phyloP scores from a whole-genome alignment of 768 basidiomycete species.

The Lepiota brunneoincarnata region DNA sequence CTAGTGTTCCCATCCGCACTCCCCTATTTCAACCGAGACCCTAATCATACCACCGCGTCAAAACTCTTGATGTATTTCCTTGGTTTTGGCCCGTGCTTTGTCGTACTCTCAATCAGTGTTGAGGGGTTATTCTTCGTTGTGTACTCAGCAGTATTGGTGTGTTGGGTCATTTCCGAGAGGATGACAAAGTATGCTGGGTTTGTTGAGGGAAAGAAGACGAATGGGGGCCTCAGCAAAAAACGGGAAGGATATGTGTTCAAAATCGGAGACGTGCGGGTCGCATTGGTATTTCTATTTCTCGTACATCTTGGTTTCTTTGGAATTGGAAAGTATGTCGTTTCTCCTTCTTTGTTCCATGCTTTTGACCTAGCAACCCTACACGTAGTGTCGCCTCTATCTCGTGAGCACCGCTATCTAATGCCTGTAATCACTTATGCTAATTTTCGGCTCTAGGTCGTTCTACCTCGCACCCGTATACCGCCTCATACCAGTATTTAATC shows the following conservation, averaged over 20 bases:
- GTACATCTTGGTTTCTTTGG: constrained; percentile 88
- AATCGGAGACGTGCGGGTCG: constrained; percentile 66
- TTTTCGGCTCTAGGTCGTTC: constrained; percentile 51
- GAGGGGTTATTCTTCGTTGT: constrained; percentile 80
- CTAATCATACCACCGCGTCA: constrained; percentile 38
- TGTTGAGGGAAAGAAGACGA: background rate
- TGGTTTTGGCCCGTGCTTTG: constrained; percentile 71
- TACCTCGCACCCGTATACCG: constrained; percentile 88
- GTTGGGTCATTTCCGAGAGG: constrained; percentile 52
- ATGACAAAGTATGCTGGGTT: background rate
- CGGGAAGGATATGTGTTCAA: constrained; percentile 39
- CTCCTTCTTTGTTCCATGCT: background rate
- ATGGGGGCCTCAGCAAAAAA: background rate
- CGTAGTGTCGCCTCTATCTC: constrained; percentile 80
- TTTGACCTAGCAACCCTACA: no score
- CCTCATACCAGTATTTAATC: constrained; percentile 80
- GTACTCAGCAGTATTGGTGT: constrained; percentile 56
- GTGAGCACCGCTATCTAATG: constrained; percentile 35
- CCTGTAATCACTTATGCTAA: background rate
- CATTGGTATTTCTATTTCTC: constrained; percentile 82
- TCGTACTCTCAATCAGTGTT: constrained; percentile 77
- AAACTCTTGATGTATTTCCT: constrained; percentile 65
- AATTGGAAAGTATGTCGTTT: constrained; percentile 66
- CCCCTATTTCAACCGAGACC: constrained; percentile 41
- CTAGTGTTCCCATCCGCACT: constrained; percentile 48